Percentiles rank a stretch among this genome's conserved stretches.
Evolutionary conservation across 2,329 filamentous ascomycete species (phyloP).

Genomic region (Huntiella omanensis): DNA sequence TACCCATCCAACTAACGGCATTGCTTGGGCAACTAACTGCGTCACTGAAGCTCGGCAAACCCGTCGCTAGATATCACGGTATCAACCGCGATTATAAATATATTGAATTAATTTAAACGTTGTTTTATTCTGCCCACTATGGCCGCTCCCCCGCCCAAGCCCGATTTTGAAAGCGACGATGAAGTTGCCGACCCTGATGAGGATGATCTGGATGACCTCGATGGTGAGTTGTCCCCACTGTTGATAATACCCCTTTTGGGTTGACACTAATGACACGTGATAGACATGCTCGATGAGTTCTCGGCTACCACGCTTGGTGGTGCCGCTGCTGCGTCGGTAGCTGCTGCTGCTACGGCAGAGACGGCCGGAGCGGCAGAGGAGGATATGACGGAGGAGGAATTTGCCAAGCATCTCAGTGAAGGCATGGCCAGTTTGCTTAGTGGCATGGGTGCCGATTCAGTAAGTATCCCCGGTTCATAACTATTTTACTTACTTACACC

Average conservation of each 20-base stretch:
- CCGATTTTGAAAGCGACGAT: slow-evolving; percentile 19
- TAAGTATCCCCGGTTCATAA: not conserved
- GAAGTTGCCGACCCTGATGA: slow-evolving; percentile 78
- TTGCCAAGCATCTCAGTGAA: slow-evolving; percentile 10
- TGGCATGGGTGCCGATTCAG: slow-evolving; percentile 9
- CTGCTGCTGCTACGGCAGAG: not conserved
- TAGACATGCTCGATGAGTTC: slow-evolving; percentile 89
- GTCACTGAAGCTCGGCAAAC: too few species aligned
- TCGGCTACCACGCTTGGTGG: slow-evolving; percentile 27
- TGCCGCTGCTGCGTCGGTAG: not conserved
- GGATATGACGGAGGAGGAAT: slow-evolving; percentile 10
- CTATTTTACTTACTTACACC: not conserved
- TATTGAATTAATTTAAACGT: not conserved
- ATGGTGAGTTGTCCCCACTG: slow-evolving; percentile 36
- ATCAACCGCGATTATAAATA: not conserved
- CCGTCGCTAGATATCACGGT: too few species aligned
- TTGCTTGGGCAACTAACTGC: too few species aligned
- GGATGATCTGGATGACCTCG: slow-evolving; percentile 78
- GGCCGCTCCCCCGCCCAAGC: slow-evolving; percentile 10
- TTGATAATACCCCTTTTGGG: slow-evolving; percentile 7
- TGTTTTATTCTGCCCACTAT: not conserved
- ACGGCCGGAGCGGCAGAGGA: slow-evolving; percentile 3
- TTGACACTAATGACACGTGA: slow-evolving; percentile 8
- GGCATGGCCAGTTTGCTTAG: slow-evolving; percentile 9
- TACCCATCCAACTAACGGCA: too few species aligned